phyloP scores from a whole-genome alignment of 2,329 filamentous ascomycete species.

The Akanthomyces lecanii region DNA sequence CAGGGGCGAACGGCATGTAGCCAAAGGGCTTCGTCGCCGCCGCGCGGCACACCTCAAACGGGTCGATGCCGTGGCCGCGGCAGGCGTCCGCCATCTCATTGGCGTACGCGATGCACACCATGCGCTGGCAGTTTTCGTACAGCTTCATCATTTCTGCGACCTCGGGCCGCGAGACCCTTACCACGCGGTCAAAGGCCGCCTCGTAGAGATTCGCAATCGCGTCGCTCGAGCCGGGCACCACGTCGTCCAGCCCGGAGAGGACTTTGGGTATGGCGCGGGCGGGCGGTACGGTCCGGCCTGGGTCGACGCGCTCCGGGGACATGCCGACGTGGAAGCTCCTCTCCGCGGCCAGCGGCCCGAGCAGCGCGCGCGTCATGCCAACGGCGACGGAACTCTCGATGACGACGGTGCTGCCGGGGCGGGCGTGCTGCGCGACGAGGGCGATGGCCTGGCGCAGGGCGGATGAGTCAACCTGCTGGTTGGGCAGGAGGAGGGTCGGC shows the following conservation, averaged over 20 bases:
- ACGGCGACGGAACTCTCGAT: conserved; percentile 53
- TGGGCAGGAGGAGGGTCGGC: conserved; percentile 44
- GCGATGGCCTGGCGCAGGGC: conserved; percentile 42
- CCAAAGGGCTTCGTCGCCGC: conserved; percentile 51
- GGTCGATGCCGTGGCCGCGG: conserved; percentile 40
- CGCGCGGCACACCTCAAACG: conserved; percentile 46
- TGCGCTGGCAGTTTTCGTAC: conserved; percentile 55
- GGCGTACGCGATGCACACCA: conserved; percentile 50
- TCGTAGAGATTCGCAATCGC: conserved; percentile 43
- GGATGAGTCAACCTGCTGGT: conserved; percentile 45
- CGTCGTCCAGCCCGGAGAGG: conserved; percentile 47
- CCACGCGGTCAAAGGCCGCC: conserved; percentile 42
- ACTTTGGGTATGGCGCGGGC: conserved; percentile 47
- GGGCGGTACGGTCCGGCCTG: conserved; percentile 40
- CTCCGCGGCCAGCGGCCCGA: conserved; percentile 41
- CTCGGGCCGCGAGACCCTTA: conserved; percentile 48
- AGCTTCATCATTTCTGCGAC: conserved; percentile 56
- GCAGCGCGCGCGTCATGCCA: conserved; percentile 48
- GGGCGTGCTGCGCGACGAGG: conserved; percentile 38
- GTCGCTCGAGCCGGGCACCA: conserved; percentile 41
- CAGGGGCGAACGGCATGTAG: conserved; percentile 44
- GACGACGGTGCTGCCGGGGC: conserved; percentile 43
- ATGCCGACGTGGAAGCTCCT: conserved; percentile 44
- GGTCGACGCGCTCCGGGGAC: conserved; percentile 52
- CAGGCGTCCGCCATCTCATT: conserved; percentile 56